Conservation (phyloP, 768 basidiomycete species). For the Scleroderma citrinum region DNA sequence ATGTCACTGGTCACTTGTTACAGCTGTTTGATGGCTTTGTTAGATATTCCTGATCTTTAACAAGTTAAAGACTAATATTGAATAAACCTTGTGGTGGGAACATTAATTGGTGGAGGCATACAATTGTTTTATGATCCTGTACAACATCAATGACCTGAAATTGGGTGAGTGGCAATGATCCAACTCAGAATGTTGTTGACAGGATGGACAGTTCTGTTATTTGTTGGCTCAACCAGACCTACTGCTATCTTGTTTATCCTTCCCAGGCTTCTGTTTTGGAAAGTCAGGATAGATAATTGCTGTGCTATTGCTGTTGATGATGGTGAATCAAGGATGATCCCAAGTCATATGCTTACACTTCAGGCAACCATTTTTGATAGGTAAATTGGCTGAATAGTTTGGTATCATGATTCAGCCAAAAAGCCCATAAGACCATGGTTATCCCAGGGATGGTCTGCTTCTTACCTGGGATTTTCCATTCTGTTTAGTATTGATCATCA, state of each 20-base stretch:
- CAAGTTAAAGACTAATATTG: conserved; percentile 68
- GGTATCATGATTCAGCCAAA: too few species aligned
- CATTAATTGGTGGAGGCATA: conserved; percentile 81
- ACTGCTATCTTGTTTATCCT: conserved; percentile 97
- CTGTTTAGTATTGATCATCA: too few species aligned
- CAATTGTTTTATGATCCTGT: conserved; percentile 76
- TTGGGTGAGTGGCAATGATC: not conserved
- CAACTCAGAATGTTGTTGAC: conserved; percentile 10
- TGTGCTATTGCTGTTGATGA: too few species aligned
- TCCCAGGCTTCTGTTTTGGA: conserved; percentile 91
- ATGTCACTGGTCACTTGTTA: conserved; percentile 1
- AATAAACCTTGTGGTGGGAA: conserved; percentile 83
- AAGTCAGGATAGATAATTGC: conserved; percentile 42
- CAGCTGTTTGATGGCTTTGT: conserved; percentile 1
- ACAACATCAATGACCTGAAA: conserved; percentile 35
- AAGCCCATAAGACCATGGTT: too few species aligned
- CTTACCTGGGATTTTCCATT: too few species aligned
- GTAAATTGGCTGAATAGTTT: too few species aligned
- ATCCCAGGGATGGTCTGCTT: too few species aligned
- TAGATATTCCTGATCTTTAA: conserved; percentile 94
- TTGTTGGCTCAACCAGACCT: conserved; percentile 95
- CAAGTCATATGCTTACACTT: conserved; percentile 45
- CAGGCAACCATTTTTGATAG: too few species aligned
- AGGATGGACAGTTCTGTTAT: conserved; percentile 69
- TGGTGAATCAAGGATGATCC: too few species aligned